Conservation (phyloP, 768 basidiomycete genomes). For the Rhodocollybia butyracea region DNA sequence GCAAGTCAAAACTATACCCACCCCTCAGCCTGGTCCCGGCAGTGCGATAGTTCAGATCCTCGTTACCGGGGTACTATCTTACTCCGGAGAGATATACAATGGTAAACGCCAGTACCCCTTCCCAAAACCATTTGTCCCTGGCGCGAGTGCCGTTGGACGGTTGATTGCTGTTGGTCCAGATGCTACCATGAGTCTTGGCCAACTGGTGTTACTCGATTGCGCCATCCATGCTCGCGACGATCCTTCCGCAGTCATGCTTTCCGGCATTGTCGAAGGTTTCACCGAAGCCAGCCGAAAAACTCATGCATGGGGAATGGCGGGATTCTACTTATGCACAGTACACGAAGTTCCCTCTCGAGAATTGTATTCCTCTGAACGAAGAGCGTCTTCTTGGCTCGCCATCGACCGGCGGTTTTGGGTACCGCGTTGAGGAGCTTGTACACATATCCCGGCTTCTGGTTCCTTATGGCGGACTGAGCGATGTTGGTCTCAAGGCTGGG, state of each 20-base stretch:
- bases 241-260: not conserved
- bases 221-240: not conserved
- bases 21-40: not conserved
- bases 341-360: not conserved
- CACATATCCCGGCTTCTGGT: not conserved
- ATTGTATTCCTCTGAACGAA: not conserved
- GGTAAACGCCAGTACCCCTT: conserved; percentile 1
- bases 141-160: not conserved
- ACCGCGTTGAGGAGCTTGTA: not conserved
- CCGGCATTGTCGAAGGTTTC: not conserved
- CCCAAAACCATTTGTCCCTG: not conserved
- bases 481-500: not conserved
- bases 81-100: not conserved
- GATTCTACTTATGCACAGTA: conserved; percentile 1
- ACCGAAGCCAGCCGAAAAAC: not conserved
- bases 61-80: not conserved
- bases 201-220: not conserved
- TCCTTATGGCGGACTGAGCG: not conserved
- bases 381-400: not conserved
- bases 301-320: conserved; percentile 2
- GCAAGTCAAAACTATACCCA: not conserved
- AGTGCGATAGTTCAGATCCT: not conserved
- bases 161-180: not conserved
- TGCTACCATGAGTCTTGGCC: not conserved
- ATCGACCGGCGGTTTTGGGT: not conserved